Conservation (phyloP, 352 stramenopile species). For the Globisporangium yorkense region DNA sequence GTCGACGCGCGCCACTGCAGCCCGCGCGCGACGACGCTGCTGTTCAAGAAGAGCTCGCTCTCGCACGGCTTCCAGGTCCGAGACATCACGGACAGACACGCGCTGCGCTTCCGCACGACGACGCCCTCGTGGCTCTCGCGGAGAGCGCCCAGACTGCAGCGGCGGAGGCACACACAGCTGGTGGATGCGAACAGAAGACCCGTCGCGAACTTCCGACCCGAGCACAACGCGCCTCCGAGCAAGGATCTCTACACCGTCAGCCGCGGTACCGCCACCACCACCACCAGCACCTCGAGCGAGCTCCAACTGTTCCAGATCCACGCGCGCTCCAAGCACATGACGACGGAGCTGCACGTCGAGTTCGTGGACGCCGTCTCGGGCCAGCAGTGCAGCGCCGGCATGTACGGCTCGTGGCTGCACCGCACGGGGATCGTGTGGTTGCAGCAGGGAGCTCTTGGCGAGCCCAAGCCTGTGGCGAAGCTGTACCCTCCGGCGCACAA, state of each 20-base stretch:
- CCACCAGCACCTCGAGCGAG: background rate
- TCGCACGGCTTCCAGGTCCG: background rate
- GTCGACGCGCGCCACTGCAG: slow-evolving; percentile 1
- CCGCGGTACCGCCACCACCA: background rate
- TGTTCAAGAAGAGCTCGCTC: background rate
- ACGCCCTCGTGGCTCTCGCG: background rate
- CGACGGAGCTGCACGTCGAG: background rate
- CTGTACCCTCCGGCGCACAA: background rate
- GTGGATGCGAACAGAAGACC: background rate
- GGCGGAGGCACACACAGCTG: background rate
- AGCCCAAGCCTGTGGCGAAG: background rate
- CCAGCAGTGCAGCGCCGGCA: slow-evolving; percentile 1
- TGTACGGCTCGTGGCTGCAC: slow-evolving; percentile 2
- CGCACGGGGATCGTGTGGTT: slow-evolving; percentile 3
- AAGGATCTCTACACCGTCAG: background rate
- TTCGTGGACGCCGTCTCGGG: background rate
- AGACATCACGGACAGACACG: slow-evolving; percentile 4
- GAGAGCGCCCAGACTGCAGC: background rate
- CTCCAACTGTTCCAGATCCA: background rate
- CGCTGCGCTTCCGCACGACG: slow-evolving; percentile 1
- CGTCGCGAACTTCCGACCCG: background rate
- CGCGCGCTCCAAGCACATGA: background rate
- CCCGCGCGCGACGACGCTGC: background rate
- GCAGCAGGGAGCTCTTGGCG: background rate
- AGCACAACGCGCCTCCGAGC: background rate